Evolutionary conservation across 164 flowering plant genomes (phyloP).

Genomic region (Berberis thunbergii): DNA sequence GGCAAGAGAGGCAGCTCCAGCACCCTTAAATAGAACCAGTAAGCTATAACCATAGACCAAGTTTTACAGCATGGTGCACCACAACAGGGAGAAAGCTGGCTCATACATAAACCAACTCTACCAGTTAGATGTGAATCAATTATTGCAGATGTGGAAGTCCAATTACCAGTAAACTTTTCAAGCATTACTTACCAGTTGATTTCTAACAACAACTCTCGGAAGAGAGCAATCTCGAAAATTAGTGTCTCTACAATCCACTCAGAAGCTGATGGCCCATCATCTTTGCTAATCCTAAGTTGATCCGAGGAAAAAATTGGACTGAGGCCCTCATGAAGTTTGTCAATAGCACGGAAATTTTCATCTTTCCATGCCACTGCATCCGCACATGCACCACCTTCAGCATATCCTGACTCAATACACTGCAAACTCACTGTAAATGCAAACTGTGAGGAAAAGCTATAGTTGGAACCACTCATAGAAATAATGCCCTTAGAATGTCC

Average conservation of each 20-base stretch:
- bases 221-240: slow-evolving; percentile 45
- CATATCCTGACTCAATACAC: slow-evolving; percentile 14
- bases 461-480: slow-evolving; percentile 42
- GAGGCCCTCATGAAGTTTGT: slow-evolving; percentile 19
- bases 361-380: slow-evolving; percentile 44
- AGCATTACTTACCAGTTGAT: slow-evolving; percentile 33
- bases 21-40: background rate
- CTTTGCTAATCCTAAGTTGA: slow-evolving; percentile 22
- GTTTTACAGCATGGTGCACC: too few species aligned
- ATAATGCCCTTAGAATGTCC: slow-evolving; percentile 48
- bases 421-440: slow-evolving; percentile 38
- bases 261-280: slow-evolving; percentile 21
- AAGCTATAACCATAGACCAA: too few species aligned
- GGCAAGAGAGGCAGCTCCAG: background rate
- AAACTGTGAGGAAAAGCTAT: slow-evolving; percentile 22
- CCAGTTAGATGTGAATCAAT: background rate
- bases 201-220: slow-evolving; percentile 50
- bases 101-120: background rate
- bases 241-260: slow-evolving; percentile 36
- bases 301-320: slow-evolving; percentile 15
- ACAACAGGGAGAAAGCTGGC: too few species aligned
- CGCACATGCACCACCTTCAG: slow-evolving; percentile 8
- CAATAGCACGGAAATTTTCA: slow-evolving; percentile 29
- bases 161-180: background rate
- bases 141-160: background rate